A percentile compares a stretch with the other conserved stretches of the same genome.
phyloP scores from a whole-genome alignment of 2,329 filamentous ascomycete genomes.

The Colletotrichum endophyticum region DNA sequence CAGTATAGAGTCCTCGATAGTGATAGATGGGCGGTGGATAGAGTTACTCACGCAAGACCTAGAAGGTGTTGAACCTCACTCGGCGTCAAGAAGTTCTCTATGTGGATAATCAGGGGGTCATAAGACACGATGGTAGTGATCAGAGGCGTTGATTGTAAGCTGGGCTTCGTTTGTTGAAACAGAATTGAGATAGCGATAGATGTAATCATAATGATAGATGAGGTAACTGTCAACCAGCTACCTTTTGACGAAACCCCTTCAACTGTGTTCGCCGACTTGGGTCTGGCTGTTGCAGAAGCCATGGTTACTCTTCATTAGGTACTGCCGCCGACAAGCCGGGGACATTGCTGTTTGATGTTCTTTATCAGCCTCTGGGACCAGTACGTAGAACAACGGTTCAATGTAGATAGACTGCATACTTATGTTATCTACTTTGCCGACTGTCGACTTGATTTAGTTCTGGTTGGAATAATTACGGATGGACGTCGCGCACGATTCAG shows the following conservation, averaged over 20 bases:
- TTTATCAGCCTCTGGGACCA: not conserved
- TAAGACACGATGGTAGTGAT: not conserved
- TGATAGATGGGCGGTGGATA: too few relatives aligned
- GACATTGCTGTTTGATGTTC: not conserved
- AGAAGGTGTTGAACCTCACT: not conserved
- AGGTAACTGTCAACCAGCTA: not conserved
- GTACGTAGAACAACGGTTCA: too few relatives aligned
- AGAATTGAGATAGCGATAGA: not conserved
- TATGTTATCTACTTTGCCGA: rapidly evolving
- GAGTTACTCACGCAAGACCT: not conserved
- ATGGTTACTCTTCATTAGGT: not conserved
- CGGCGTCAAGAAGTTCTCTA: not conserved
- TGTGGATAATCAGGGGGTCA: not conserved
- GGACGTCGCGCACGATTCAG: not conserved
- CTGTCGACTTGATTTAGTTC: rapidly evolving
- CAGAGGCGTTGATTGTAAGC: not conserved
- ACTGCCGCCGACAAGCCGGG: not conserved
- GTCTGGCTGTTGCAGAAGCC: not conserved
- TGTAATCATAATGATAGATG: not conserved
- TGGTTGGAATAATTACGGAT: not conserved
- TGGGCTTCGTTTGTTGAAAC: not conserved
- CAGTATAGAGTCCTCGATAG: too few relatives aligned
- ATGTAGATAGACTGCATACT: not conserved
- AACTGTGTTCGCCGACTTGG: not conserved
- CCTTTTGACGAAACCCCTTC: not conserved